These are phyloP conservation scores for Jaapia argillacea DNA, from an alignment of 768 basidiomycete genomes.

Conservation along the genomic window DNA sequence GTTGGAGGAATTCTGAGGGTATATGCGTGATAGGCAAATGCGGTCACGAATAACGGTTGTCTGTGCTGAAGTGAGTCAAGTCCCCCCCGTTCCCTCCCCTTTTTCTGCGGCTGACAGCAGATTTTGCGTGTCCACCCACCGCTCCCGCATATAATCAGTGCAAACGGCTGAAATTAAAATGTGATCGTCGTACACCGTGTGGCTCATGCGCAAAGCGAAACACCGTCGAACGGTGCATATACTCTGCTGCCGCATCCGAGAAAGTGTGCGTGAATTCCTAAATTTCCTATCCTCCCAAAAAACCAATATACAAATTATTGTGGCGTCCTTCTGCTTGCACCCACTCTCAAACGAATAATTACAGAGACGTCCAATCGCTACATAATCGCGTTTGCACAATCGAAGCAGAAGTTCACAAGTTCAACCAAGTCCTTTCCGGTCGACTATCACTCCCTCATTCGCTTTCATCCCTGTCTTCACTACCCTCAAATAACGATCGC, in stretches of 20 bases:
- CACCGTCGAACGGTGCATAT: conserved; percentile 61
- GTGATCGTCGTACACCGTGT: conserved; percentile 71
- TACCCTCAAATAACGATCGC: conserved; percentile 24
- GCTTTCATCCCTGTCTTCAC: neutral
- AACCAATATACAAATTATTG: too few relatives aligned
- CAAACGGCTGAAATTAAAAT: conserved; percentile 82
- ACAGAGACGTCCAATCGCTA: conserved; percentile 70
- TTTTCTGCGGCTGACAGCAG: neutral
- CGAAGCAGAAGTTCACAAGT: conserved; percentile 37
- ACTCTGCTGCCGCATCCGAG: conserved; percentile 76
- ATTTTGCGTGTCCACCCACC: too few relatives aligned
- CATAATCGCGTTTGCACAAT: conserved; percentile 71
- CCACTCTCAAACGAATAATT: too few relatives aligned
- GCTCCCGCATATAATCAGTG: too few relatives aligned
- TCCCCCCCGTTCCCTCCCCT: neutral
- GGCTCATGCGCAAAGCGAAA: conserved; percentile 73
- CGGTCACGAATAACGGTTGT: conserved; percentile 74
- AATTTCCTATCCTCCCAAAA: too few relatives aligned
- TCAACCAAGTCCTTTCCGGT: conserved; percentile 2
- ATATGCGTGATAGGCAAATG: conserved; percentile 43
- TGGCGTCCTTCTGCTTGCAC: too few relatives aligned
- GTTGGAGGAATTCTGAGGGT: too few relatives aligned
- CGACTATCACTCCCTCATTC: conserved; percentile 6
- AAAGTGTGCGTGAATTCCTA: conserved; percentile 60
- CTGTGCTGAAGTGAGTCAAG: conserved; percentile 57